Evolutionary conservation across 192 early-diverging fungal genomes (phyloP), one percentile per base, ranked within the genome.

Genomic region (Backusella macrospora): DNA sequence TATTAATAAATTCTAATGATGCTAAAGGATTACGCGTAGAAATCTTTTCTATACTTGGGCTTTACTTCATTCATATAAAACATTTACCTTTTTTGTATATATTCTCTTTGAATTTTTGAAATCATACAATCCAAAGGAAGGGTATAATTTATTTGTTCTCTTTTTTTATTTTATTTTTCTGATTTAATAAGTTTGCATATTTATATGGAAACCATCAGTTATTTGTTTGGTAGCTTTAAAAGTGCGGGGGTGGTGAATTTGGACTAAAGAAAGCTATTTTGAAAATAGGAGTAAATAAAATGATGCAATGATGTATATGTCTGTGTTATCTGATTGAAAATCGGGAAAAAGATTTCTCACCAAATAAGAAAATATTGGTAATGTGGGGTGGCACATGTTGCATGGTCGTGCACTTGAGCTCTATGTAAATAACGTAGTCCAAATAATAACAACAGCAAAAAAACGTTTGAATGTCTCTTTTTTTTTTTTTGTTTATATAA

Each of bases 251-350:
- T 23, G 52, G 52, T 18, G 52, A 26, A 59, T 21, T 26, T 9
- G 10, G 26, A 26, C 21, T 16, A 59, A n/a, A 10, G 1, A 55
- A 8, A 26, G 7, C 5, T 1, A n/a, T 7, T 15, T 6, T 5
- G 18, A 7, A 55, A 59, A 59, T 59, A 59, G 49, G 49, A 52
- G 49, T 52, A 52, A 52, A 8, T 9, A 52, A 23, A 34, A 52
- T 16, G 5, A 48, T 18, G 23, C 2, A 8, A 23, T 23, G 13
- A 29, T 49, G 18, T 5, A 34, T 34, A 34, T n/a, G n/a, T 34
- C 29, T 59, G 18, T 59, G 52, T 59, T 59, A 59, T 59, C 52
- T 59, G 52, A 59, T 59, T 59, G 23, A 59, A 59, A 4, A 59
- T 59, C 52, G 52, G 52, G 52, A 59, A 59, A 59, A 59, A 23